Base-by-base conservation (phyloP, 2,329 filamentous ascomycete genomes). In the Cryphonectria parasitica region DNA sequence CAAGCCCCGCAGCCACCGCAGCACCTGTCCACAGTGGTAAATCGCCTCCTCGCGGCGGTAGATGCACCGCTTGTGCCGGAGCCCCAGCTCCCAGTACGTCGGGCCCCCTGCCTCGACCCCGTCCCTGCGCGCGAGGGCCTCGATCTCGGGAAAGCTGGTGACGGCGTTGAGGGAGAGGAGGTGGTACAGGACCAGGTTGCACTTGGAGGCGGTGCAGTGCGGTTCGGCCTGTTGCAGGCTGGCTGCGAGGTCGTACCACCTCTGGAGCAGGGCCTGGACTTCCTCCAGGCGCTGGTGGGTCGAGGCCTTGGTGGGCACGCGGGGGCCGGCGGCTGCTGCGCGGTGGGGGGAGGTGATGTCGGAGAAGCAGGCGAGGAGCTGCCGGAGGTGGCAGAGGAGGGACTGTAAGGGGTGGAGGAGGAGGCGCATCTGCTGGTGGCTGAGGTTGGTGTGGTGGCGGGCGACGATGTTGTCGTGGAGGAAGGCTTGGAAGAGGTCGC, bases 111-210 rank as follows among this genome's bases (percentile, higher is more conserved):
- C 85, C 72, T 90, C 85, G 62, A 88, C 83, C 31, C 81, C 83
- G 71, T 92, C 89, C 49, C 86, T 84, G 22, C 90, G 85, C 3
- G 90, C 90, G 13, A 92, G 82, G 3, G 86, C 84, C 80, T 93
- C 91, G 62, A 92, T 88, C 74, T 90, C 88, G 2, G 87, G 84
- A 76, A 92, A 91, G 78, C 88, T 89, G 22, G 89, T 90, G 39
- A 91, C 86, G 11, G 88, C 86, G 74, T 92, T 92, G 71, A 93
- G 84, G 64, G 87, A 90, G 76, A 93, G 89, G 58, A 93, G 84
- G 75, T 93, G 91, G 78, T 91, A 92, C 72, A 93, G 85, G 60
- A 91, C 86, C 58, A 93, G 79, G 76, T 90, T 92, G 73, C 88
- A 89, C 75, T 87, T 86, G 76, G 88, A 91, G 73, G 89, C 83